Evolutionary conservation across 75 land plant species (phyloP).

Genomic region (Gnetum montanum): DNA sequence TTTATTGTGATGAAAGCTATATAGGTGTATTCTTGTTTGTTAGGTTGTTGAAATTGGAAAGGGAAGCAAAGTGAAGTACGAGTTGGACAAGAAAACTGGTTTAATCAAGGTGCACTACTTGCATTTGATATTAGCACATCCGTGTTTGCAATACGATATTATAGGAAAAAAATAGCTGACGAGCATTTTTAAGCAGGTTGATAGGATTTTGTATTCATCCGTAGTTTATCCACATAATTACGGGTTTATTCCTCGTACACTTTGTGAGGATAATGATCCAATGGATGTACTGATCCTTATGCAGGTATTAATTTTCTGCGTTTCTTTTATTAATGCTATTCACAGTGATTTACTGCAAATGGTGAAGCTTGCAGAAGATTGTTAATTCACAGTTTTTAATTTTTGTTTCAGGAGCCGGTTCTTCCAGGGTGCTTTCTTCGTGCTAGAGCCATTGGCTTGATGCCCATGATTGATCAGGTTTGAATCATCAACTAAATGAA

Average conservation of each 20-base stretch:
- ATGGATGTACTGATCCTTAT: conserved; percentile 87
- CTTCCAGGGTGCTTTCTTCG: conserved; percentile 79
- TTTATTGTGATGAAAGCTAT: background rate
- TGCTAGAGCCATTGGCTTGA: conserved; percentile 86
- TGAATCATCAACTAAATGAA: background rate
- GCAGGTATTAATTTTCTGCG: conserved; percentile 46
- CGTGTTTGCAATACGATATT: no score
- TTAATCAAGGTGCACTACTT: conserved; percentile 79
- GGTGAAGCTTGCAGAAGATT: background rate
- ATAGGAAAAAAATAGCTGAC: no score
- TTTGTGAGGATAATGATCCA: conserved; percentile 93
- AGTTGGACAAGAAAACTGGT: conserved; percentile 72
- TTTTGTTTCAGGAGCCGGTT: conserved; percentile 66
- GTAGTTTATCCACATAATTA: conserved; percentile 98
- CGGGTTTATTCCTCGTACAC: conserved; percentile 91
- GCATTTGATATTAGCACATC: no score
- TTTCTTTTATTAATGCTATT: background rate
- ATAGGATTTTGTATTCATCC: conserved; percentile 88
- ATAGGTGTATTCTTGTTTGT: no score
- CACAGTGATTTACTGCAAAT: background rate
- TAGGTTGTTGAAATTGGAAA: conserved; percentile 67
- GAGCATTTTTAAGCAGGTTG: no score
- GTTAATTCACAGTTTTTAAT: background rate
- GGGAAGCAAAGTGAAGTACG: conserved; percentile 80
- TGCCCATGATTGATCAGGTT: conserved; percentile 97